Base-by-base conservation (phyloP, 257 asterid species). In the Nyctanthes arbortristis region DNA sequence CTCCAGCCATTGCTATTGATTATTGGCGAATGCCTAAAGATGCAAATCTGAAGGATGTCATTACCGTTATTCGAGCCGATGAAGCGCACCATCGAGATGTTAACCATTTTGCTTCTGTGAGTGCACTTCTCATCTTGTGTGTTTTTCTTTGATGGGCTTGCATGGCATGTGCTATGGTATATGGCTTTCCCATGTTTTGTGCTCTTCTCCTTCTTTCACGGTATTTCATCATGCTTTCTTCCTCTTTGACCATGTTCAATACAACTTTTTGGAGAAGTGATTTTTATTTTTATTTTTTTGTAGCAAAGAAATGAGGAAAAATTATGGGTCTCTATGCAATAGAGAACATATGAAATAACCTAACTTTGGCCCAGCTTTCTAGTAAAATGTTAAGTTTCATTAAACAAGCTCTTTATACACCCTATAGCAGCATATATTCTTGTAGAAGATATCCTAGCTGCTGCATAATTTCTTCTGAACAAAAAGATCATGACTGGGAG, bases 61-160 rank as follows among this genome's bases (percentile, higher is more conserved):
- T 92, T 63, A 82, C 80, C 28, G 97, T 92, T 60, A 84, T 92
- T 73, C 89, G 95, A 34, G 97, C 98, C 34, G 98, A 92, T 73
- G 98, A 92, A 79, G 98, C 98, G 68, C 98, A 92, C 77, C 98
- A 92, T 65, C 91, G 97, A 9, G 98, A 92, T 65, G 98, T 92
- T 84, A 92, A 92, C 82, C 98, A 92, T 82, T 90, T 90, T 77
- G 97, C 98, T 69, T 90, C 98, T 12, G 98, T 92, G 70, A 88
- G 94, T 79, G 49, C 74, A 4, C 56, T 56, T 28, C 37, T 45
- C 68, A 33, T 58, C 61, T 68, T 32, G 9, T 30, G 5, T 62
- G 24, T 24, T 25, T 29, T 67, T 25, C 25, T 62, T 40, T 63
- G 22, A 8, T 13, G 37, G 61, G 22, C 18, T 27, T 2, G 25